These are phyloP conservation scores for Oryza australiensis DNA, from an alignment of 176 grass and related monocot genomes.

Conservation along the genomic window DNA sequence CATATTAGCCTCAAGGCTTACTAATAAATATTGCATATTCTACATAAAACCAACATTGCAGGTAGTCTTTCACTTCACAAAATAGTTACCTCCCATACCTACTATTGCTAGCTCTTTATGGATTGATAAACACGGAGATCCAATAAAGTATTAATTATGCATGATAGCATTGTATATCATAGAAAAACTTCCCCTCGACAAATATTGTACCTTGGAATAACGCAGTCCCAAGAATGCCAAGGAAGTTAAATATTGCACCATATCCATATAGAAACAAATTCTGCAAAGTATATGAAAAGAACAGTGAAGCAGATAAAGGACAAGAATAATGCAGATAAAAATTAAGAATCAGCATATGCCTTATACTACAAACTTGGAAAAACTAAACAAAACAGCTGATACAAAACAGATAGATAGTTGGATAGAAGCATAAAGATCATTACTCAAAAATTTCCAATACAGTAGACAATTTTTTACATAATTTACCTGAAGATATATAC, in stretches of 20 bases:
- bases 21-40: neutral
- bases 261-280: slow-evolving; percentile 98
- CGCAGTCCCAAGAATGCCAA: slow-evolving; percentile 83
- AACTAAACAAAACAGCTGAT: neutral
- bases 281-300: slow-evolving; percentile 48
- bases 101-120: neutral
- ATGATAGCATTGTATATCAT: neutral
- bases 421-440: slow-evolving; percentile 8
- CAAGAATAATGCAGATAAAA: neutral
- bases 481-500: slow-evolving; percentile 96
- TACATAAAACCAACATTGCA: slow-evolving; percentile 3
- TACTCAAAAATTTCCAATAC: neutral
- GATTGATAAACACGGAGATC: neutral
- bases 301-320: neutral
- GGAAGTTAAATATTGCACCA: slow-evolving; percentile 97
- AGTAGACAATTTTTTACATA: slow-evolving; percentile 1
- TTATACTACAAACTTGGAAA: slow-evolving; percentile 9
- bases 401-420: neutral
- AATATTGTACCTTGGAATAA: slow-evolving; percentile 74
- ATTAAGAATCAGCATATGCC: neutral
- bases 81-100: neutral
- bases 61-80: slow-evolving; percentile 1
- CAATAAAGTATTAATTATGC: neutral
- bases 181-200: neutral
- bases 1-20: neutral